phyloP scores from a whole-genome alignment of 1,284 basidiomycete species.

The Mrakiaceae sp. region DNA sequence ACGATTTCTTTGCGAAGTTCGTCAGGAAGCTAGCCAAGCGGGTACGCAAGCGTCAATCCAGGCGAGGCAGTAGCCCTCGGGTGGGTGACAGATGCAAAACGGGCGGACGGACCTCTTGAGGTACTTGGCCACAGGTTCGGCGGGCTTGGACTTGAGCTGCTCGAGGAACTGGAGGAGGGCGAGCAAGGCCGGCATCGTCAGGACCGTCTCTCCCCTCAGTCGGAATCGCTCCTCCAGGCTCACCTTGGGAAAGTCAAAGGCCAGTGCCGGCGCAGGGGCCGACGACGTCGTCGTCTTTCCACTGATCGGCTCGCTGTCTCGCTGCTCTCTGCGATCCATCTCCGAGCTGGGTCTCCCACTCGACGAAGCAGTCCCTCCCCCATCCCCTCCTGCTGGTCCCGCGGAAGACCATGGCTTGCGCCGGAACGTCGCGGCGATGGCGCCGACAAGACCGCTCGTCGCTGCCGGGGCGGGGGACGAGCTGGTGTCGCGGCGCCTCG shows the following conservation, averaged over 20 bases:
- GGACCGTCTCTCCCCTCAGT: too few species aligned
- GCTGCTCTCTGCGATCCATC: not conserved
- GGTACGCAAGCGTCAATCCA: too few species aligned
- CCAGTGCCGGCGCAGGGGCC: slow-evolving; percentile 11
- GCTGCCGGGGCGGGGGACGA: too few species aligned
- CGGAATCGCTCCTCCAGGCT: not conserved
- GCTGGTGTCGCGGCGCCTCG: too few species aligned
- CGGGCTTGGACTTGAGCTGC: slow-evolving; percentile 71
- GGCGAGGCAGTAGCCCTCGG: not conserved
- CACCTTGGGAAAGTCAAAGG: slow-evolving; percentile 34
- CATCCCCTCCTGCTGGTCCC: not conserved
- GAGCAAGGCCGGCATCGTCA: not conserved
- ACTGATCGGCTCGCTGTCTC: not conserved
- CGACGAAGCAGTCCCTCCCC: not conserved
- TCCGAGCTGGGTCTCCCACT: not conserved
- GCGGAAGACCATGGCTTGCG: not conserved
- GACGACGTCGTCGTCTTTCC: too few species aligned
- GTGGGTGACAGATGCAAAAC: too few species aligned
- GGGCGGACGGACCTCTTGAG: slow-evolving; percentile 58
- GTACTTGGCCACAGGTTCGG: slow-evolving; percentile 83
- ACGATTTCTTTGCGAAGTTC: slow-evolving; percentile 79
- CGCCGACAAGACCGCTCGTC: not conserved
- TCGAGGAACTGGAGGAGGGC: slow-evolving; percentile 51
- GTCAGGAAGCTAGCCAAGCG: slow-evolving; percentile 57
- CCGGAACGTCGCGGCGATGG: slow-evolving; percentile 2